Conservation (phyloP, 495 filamentous ascomycete species). For the Elaphomyces granulatus region DNA sequence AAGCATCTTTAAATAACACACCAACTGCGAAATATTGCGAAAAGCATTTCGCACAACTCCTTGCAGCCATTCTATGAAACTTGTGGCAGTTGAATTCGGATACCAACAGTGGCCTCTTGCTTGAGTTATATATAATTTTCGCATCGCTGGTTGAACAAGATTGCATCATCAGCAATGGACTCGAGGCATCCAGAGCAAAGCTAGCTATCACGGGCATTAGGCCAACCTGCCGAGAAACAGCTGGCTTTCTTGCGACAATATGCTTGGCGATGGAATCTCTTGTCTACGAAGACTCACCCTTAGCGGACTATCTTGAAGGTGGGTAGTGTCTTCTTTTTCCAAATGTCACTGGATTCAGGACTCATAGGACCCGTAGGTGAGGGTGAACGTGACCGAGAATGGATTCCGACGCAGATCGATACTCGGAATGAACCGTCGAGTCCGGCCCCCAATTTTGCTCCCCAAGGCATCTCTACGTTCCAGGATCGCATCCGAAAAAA, state of each 20-base stretch:
- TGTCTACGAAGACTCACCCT: conserved; percentile 76
- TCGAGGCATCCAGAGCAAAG: too few relatives aligned
- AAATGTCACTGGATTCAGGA: too few relatives aligned
- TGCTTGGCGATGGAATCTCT: conserved; percentile 70
- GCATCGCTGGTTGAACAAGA: too few relatives aligned
- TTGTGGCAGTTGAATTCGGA: too few relatives aligned
- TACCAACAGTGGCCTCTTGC: too few relatives aligned
- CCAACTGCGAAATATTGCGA: too few relatives aligned
- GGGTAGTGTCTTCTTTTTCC: conserved; percentile 13
- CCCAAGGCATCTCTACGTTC: conserved; percentile 53
- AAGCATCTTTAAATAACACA: too few relatives aligned
- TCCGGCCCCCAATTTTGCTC: conserved; percentile 48
- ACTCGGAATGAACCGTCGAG: conserved; percentile 21
- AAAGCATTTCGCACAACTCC: too few relatives aligned
- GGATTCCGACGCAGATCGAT: conserved; percentile 30
- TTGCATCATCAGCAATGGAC: conserved; percentile 17
- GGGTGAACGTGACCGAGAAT: conserved; percentile 30
- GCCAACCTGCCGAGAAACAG: too few relatives aligned
- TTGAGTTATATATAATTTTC: too few relatives aligned
- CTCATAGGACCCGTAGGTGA: conserved; percentile 26
- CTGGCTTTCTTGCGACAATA: conserved; percentile 18
- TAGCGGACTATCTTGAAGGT: conserved; percentile 94
- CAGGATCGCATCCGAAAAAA: conserved; percentile 51
- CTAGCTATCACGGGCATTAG: too few relatives aligned
- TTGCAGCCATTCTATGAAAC: too few relatives aligned